Conservation (phyloP, 305 asterid species). For the Fraxinus albicans region DNA sequence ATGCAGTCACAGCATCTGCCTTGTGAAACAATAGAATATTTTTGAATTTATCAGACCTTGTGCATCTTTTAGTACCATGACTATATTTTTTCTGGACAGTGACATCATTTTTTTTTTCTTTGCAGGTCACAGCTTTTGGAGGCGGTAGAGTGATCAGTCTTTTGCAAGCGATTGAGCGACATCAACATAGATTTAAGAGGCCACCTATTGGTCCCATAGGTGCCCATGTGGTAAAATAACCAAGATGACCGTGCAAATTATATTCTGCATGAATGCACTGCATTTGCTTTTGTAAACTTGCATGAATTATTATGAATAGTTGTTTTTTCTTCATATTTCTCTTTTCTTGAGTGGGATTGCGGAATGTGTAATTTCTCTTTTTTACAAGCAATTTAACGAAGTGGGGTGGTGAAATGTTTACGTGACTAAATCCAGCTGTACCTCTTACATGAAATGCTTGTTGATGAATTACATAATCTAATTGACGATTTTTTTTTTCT, state of each 20-base stretch:
- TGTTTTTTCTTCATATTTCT: not conserved
- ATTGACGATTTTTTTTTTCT: not conserved
- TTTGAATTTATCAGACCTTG: constrained; percentile 7
- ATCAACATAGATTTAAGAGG: constrained; percentile 56
- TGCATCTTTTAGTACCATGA: constrained; percentile 20
- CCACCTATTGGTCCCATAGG: constrained; percentile 98
- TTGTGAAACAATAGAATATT: not conserved
- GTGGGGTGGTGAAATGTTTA: not conserved
- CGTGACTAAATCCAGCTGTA: not conserved
- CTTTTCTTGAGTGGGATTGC: not conserved
- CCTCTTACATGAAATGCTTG: not conserved
- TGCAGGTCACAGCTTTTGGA: constrained; percentile 94
- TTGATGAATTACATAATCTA: not conserved
- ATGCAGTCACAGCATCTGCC: constrained; percentile 1
- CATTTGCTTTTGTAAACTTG: not conserved
- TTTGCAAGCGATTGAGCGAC: constrained; percentile 72
- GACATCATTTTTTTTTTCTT: constrained; percentile 16
- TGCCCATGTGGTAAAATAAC: constrained; percentile 69
- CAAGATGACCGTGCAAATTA: constrained; percentile 3
- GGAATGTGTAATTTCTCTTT: not conserved
- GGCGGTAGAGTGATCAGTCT: constrained; percentile 65
- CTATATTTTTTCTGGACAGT: not conserved
- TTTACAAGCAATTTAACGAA: not conserved
- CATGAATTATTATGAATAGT: not conserved
- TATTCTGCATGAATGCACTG: constrained; percentile 12